Conservation (phyloP, 139 green algal species). For the Tetradesmus obliquus region DNA sequence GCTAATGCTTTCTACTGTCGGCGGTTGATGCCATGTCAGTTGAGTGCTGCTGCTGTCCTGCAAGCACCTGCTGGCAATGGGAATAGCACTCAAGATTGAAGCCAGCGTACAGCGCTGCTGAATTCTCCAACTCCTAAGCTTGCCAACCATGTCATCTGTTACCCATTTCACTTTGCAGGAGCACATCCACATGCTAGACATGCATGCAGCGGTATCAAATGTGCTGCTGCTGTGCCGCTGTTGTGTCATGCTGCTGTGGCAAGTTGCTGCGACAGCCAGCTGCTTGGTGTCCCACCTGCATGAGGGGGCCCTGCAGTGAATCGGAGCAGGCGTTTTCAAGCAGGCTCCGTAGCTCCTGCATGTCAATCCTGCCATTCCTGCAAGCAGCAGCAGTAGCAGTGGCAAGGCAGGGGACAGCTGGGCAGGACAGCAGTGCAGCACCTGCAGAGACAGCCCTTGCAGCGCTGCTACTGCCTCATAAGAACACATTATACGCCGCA, state of each 20-base stretch:
- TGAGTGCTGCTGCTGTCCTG: no score
- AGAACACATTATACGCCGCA: not conserved
- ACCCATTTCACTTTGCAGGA: not conserved
- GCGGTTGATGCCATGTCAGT: no score
- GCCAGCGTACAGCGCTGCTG: no score
- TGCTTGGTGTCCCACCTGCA: constrained; percentile 5
- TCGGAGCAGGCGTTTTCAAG: constrained; percentile 28
- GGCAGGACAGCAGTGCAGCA: not conserved
- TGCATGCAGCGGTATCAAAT: no score
- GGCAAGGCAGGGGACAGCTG: not conserved
- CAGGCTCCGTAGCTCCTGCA: constrained; percentile 31
- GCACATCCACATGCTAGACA: not conserved
- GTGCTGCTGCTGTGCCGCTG: not conserved
- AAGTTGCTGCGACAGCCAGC: no score
- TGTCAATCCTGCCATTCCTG: constrained; percentile 39
- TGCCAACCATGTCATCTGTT: not conserved
- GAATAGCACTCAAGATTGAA: no score
- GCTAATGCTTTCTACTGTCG: no score
- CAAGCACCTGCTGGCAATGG: no score
- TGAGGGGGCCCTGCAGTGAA: not conserved
- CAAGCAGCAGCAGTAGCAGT: not conserved
- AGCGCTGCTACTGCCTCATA: not conserved
- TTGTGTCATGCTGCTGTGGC: not conserved
- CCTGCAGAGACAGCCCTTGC: not conserved
- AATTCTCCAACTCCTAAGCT: not conserved